Base-by-base conservation (phyloP, 345 rosid genomes). In the Alliaria petiolata region DNA sequence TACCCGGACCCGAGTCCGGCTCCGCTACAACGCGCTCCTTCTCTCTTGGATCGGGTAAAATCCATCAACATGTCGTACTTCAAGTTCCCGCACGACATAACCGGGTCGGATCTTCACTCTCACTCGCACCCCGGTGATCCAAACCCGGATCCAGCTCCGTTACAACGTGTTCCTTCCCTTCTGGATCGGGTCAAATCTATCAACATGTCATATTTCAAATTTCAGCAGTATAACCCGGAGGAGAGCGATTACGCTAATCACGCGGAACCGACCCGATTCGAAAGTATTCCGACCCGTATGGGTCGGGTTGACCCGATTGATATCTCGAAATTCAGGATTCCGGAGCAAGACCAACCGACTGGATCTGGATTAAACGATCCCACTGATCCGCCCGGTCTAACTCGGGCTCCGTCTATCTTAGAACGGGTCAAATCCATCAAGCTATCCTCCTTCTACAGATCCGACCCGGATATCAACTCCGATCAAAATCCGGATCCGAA, bases 151-250 rank as follows among this genome's bases (percentile, higher is more conserved):
- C 68, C 49, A 40, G 7, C 62, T 66, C 78, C 70, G 19, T 42
- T 66, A 25, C 76, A 72, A 6, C 69, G 77, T 0, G 58, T 81
- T 22, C 90, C 90, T 0, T 87, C 96, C 5, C 72, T 93, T 53
- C 16, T 89, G 30, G 85, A 83, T 22, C 85, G 92, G 19, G 83
- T 90, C 76, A 87, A 78, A 83, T 86, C 96, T 68, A 71, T 87
- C 44, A 75, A 87, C 65, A 60, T 78, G 70, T 55, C 79, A 1
- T 30, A 55, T 16, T 63, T 62, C 49, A 43, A 72, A 46, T 72
- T 67, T 70, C 58, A 67, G 60, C 77, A 68, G 65, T 66, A 69
- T 20, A 22, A 55, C 66, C 79, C 58, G 19, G 76, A 70, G 40
- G 76, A 76, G 44, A 31, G 16, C 11, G 16, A 63, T 26, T 33